Percentiles rank a stretch among this genome's conserved stretches.
Evolutionary conservation across 805 yeast genomes (phyloP).

Genomic region (Pichia occidentalis): DNA sequence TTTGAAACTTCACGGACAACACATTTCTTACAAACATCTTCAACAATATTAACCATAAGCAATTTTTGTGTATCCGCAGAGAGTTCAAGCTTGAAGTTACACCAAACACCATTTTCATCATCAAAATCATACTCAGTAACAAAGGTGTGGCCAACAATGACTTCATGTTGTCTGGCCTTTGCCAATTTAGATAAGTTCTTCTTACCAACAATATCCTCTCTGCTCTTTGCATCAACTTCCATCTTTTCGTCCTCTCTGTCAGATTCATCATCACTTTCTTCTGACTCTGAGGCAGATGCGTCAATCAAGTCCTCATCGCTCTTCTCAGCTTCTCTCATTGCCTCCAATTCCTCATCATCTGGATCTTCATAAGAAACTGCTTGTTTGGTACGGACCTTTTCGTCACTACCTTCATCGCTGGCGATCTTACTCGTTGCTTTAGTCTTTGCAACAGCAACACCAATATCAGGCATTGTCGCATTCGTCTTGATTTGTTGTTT

Average conservation of each 20-base stretch:
- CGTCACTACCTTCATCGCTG: constrained; percentile 32
- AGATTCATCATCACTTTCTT: constrained; percentile 40
- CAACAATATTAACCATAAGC: constrained; percentile 95
- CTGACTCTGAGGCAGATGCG: constrained; percentile 31
- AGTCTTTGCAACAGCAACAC: constrained; percentile 60
- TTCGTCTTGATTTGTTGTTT: constrained; percentile 54
- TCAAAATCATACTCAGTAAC: constrained; percentile 83
- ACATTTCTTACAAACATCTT: constrained; percentile 79
- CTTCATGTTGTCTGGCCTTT: constrained; percentile 78
- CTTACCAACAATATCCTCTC: constrained; percentile 15
- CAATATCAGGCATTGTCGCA: constrained; percentile 53
- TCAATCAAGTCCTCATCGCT: constrained; percentile 62
- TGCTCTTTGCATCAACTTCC: constrained; percentile 12
- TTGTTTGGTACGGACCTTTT: constrained; percentile 63
- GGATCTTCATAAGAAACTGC: constrained; percentile 91
- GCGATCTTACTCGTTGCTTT: constrained; percentile 36
- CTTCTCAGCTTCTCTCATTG: constrained; percentile 76
- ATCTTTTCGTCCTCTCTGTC: constrained; percentile 26
- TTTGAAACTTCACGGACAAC: constrained; percentile 89
- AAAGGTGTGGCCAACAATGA: constrained; percentile 64
- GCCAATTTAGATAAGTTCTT: constrained; percentile 51
- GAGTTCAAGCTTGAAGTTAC: constrained; percentile 79
- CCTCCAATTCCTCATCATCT: constrained; percentile 90
- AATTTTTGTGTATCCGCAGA: constrained; percentile 84
- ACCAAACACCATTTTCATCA: constrained; percentile 84